Percentiles rank a stretch among this genome's conserved stretches.
Evolutionary conservation across 805 yeast species (phyloP).

Genomic region (Starmerella floris): DNA sequence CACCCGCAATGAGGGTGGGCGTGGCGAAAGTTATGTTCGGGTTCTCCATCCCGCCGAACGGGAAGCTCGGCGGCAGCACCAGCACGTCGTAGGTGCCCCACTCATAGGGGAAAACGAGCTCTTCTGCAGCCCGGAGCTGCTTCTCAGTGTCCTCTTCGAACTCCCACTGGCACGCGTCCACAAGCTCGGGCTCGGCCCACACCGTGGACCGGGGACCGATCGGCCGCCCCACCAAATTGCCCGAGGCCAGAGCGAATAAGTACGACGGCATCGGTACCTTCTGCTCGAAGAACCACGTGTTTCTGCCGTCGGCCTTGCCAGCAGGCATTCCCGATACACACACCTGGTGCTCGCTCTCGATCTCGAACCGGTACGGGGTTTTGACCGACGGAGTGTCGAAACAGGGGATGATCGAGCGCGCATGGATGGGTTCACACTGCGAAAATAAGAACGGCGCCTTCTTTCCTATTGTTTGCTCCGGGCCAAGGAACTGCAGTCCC

Average conservation of each 20-base stretch:
- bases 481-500: slow-evolving; percentile 75
- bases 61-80: slow-evolving; percentile 62
- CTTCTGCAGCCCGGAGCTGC: slow-evolving; percentile 67
- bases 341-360: slow-evolving; percentile 52
- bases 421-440: slow-evolving; percentile 85
- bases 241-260: slow-evolving; percentile 72
- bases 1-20: slow-evolving; percentile 75
- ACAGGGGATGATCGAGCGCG: slow-evolving; percentile 75
- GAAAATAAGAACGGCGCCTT: slow-evolving; percentile 63
- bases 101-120: slow-evolving; percentile 61
- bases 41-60: slow-evolving; percentile 93
- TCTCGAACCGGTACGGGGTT: slow-evolving; percentile 44
- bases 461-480: slow-evolving; percentile 60
- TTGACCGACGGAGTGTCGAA: slow-evolving; percentile 85
- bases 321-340: slow-evolving; percentile 52
- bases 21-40: slow-evolving; percentile 86
- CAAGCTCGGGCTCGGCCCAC: slow-evolving; percentile 58
- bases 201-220: slow-evolving; percentile 83
- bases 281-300: slow-evolving; percentile 39
- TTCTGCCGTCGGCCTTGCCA: not conserved
- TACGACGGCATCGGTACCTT: slow-evolving; percentile 77
- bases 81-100: slow-evolving; percentile 76
- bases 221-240: slow-evolving; percentile 50
- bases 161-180: slow-evolving; percentile 61
- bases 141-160: slow-evolving; percentile 64